These are phyloP conservation scores for Ogataea glucozyma DNA, from an alignment of 805 yeast genomes.

Conservation along the genomic window DNA sequence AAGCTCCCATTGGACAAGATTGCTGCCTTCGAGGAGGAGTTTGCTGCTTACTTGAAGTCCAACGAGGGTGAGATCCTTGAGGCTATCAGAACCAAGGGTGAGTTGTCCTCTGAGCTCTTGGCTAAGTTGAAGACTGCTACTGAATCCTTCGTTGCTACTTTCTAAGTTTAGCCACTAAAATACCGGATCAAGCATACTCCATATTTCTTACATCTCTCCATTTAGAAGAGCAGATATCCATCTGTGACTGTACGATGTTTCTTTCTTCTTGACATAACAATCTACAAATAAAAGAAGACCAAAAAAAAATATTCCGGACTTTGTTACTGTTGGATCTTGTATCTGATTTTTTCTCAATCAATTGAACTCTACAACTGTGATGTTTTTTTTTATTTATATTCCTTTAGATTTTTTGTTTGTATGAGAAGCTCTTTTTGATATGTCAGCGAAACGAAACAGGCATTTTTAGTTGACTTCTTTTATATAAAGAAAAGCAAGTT, in stretches of 20 bases:
- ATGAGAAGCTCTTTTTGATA: slow-evolving; percentile 21
- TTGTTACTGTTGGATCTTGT: slow-evolving; percentile 12
- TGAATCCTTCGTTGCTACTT: slow-evolving; percentile 89
- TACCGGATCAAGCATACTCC: slow-evolving; percentile 7
- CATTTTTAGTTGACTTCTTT: slow-evolving; percentile 17
- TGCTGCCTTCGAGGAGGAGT: slow-evolving; percentile 88
- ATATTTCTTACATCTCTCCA: slow-evolving; percentile 11
- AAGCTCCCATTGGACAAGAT: slow-evolving; percentile 79
- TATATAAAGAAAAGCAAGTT: slow-evolving; percentile 10
- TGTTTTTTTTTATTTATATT: slow-evolving; percentile 24
- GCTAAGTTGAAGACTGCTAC: slow-evolving; percentile 88
- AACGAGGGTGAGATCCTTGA: slow-evolving; percentile 82
- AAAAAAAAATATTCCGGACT: slow-evolving; percentile 22
- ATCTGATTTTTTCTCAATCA: slow-evolving; percentile 11
- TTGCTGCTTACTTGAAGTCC: slow-evolving; percentile 88
- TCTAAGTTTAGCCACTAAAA: slow-evolving; percentile 43
- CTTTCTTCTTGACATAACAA: slow-evolving; percentile 24
- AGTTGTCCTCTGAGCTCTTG: slow-evolving; percentile 83
- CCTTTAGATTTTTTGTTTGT: slow-evolving; percentile 18
- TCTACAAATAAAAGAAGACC: slow-evolving; percentile 22
- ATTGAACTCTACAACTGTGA: slow-evolving; percentile 14
- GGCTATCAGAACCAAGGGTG: slow-evolving; percentile 86
- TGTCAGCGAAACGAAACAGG: slow-evolving; percentile 23
- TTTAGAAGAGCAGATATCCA: slow-evolving; percentile 19
- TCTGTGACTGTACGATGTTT: slow-evolving; percentile 23